A percentile compares a stretch with the other conserved stretches of the same genome.
phyloP scores from a whole-genome alignment of 495 filamentous ascomycete genomes.

The Podospora tetraspora region DNA sequence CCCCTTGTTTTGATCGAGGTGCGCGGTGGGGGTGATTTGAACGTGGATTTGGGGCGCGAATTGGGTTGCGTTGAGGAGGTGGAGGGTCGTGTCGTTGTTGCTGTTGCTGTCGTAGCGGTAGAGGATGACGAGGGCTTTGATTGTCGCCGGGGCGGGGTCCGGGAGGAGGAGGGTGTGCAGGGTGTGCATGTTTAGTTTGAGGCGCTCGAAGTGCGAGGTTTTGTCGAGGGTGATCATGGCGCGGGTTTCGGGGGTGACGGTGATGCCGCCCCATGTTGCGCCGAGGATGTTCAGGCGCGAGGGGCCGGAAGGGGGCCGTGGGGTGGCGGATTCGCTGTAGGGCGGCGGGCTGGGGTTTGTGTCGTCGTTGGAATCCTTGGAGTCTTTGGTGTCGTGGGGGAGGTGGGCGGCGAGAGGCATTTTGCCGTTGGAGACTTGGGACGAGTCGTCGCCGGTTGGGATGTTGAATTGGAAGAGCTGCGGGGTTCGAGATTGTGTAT shows the following conservation, averaged over 20 bases:
- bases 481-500: no score
- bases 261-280: conserved; percentile 29
- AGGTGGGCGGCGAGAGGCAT: neutral
- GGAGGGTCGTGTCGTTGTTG: neutral
- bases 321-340: conserved; percentile 9
- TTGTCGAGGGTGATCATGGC: conserved; percentile 14
- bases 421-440: neutral
- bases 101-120: conserved; percentile 19
- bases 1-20: neutral
- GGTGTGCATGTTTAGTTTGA: conserved; percentile 22
- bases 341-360: conserved; percentile 2
- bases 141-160: conserved; percentile 17
- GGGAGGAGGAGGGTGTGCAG: conserved; percentile 17
- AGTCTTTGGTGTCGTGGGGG: neutral
- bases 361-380: conserved; percentile 2
- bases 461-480: neutral
- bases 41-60: conserved; percentile 1
- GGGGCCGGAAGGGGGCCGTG: conserved; percentile 1
- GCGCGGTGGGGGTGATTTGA: neutral
- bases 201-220: neutral
- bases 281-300: conserved; percentile 21
- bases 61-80: conserved; percentile 13
- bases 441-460: neutral
- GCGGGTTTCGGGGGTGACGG: conserved; percentile 16
- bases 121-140: conserved; percentile 22